These are phyloP conservation scores for Phlyctochytrium planicorne DNA, from an alignment of 192 early-diverging fungal species.

Conservation along the genomic window DNA sequence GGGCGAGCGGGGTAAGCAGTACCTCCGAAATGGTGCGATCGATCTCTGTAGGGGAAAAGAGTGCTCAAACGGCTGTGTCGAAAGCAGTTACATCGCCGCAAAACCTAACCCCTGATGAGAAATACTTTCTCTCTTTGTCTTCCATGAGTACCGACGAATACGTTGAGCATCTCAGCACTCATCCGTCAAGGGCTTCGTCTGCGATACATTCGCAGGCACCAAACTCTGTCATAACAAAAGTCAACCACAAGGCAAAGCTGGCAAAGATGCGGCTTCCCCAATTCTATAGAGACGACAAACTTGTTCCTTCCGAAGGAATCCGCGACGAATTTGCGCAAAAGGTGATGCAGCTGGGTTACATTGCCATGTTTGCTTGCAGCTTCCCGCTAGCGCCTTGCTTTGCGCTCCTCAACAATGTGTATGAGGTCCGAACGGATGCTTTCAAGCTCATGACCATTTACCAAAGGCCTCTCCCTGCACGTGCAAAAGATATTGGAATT, in stretches of 20 bases:
- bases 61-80: neutral
- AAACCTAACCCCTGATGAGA: neutral
- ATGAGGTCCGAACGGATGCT: constrained; percentile 53
- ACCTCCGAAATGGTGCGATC: neutral
- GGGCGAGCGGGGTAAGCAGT: neutral
- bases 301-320: constrained; percentile 36
- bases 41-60: neutral
- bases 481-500: constrained; percentile 27
- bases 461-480: constrained; percentile 22
- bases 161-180: too few species aligned
- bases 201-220: too few species aligned
- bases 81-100: neutral
- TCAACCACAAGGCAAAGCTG: too few species aligned
- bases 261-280: constrained; percentile 14
- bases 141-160: constrained; percentile 5
- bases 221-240: too few species aligned
- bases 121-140: neutral
- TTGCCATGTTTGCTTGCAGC: constrained; percentile 63
- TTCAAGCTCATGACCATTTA: constrained; percentile 21
- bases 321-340: constrained; percentile 30
- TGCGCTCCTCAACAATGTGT: constrained; percentile 62
- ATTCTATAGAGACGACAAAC: constrained; percentile 41
- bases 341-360: constrained; percentile 70
- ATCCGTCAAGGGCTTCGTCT: too few species aligned
- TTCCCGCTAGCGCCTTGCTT: constrained; percentile 73